phyloP scores from a whole-genome alignment of 805 yeast species.

The Cyberlindnera japonica region DNA sequence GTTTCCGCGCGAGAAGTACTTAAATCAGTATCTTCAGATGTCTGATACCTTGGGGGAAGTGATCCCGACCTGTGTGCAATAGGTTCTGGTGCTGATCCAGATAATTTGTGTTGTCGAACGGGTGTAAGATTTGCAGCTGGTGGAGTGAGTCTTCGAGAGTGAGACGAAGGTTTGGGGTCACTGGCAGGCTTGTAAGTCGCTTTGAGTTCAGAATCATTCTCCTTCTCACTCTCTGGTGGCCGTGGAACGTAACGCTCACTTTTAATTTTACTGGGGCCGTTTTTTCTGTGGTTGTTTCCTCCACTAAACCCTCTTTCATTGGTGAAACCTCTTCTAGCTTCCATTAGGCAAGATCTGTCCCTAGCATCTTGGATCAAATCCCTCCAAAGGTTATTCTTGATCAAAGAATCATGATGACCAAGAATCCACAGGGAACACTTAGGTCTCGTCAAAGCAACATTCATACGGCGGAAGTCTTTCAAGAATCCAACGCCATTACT shows the following conservation, averaged over 20 bases:
- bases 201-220: background rate
- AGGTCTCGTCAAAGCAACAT: constrained; percentile 95
- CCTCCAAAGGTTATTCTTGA: constrained; percentile 68
- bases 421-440: constrained; percentile 87
- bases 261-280: background rate
- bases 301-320: no score
- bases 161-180: background rate
- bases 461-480: constrained; percentile 91
- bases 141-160: background rate
- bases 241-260: no score
- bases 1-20: constrained; percentile 6
- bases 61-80: background rate
- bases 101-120: no score
- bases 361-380: constrained; percentile 64
- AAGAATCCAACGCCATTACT: constrained; percentile 73
- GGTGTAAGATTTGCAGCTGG: background rate
- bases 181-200: background rate
- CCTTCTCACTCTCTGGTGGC: background rate
- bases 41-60: background rate
- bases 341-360: constrained; percentile 33
- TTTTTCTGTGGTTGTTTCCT: background rate
- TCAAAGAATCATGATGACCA: constrained; percentile 70
- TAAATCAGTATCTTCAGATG: no score
- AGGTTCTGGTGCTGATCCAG: background rate
- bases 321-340: constrained; percentile 22